These are phyloP conservation scores for Taxillus chinensis DNA, from an alignment of 164 flowering plant species.

Conservation along the genomic window DNA sequence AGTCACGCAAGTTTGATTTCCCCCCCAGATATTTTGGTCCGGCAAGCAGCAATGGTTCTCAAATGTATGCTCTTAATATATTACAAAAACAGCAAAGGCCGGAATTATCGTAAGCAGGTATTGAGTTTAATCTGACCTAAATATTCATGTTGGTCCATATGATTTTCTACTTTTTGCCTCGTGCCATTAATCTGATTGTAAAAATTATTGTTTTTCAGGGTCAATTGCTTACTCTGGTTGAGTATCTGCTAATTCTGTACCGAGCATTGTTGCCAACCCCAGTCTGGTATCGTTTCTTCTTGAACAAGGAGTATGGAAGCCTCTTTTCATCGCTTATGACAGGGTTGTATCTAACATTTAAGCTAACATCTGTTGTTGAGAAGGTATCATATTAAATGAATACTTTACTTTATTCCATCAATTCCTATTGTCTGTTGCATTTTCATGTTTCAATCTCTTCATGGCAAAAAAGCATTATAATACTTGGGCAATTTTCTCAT, in stretches of 20 bases:
- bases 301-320: slow-evolving; percentile 98
- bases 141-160: too few relatives aligned
- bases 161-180: background rate
- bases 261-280: slow-evolving; percentile 96
- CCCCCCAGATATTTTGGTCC: slow-evolving; percentile 78
- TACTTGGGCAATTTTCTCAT: background rate
- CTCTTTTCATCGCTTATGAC: slow-evolving; percentile 96
- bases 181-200: background rate
- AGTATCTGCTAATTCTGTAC: slow-evolving; percentile 77
- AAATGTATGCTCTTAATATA: slow-evolving; percentile 75
- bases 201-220: slow-evolving; percentile 39
- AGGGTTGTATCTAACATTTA: slow-evolving; percentile 88
- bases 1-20: background rate
- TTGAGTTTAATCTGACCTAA: background rate
- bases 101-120: slow-evolving; percentile 91
- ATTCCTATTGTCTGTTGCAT: background rate
- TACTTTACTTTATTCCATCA: background rate
- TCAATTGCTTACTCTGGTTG: slow-evolving; percentile 91
- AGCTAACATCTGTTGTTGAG: slow-evolving; percentile 94
- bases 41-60: slow-evolving; percentile 82
- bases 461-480: background rate
- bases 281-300: slow-evolving; percentile 97
- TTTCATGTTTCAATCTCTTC: background rate
- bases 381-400: slow-evolving; percentile 42
- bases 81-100: slow-evolving; percentile 85